Evolutionary conservation across 1,284 basidiomycete genomes (phyloP).

Genomic region (Tylopilus sp.): DNA sequence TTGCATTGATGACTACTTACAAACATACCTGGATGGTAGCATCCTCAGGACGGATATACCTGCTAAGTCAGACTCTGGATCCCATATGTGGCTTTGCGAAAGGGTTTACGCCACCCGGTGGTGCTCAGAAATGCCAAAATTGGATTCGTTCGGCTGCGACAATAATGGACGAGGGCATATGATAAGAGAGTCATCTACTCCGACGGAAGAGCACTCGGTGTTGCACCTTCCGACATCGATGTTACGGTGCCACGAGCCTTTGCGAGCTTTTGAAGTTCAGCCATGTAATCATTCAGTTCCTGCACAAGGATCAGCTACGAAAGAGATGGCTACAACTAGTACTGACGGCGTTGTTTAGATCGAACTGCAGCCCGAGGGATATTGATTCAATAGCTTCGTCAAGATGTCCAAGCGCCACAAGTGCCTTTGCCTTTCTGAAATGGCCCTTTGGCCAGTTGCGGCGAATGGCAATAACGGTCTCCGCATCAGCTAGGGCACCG

Average conservation of each 20-base stretch:
- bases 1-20: neutral
- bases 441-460: conserved; percentile 93
- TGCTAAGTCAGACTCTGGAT: neutral
- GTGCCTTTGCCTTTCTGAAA: conserved; percentile 86
- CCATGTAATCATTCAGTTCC: conserved; percentile 33
- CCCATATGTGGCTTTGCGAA: neutral
- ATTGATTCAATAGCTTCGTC: conserved; percentile 82
- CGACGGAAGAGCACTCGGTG: neutral
- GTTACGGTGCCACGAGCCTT: conserved; percentile 9
- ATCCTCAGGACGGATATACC: too few species aligned
- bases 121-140: neutral
- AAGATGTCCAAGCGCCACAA: conserved; percentile 67
- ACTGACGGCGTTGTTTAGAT: conserved; percentile 73
- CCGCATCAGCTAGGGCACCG: conserved; percentile 85
- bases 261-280: conserved; percentile 28
- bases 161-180: neutral
- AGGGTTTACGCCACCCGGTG: neutral
- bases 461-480: conserved; percentile 81
- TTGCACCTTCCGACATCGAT: conserved; percentile 3
- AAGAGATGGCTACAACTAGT: neutral
- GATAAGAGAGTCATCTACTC: conserved; percentile 12
- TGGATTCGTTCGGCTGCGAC: conserved; percentile 4
- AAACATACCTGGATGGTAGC: neutral
- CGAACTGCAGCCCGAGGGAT: conserved; percentile 81
- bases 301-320: conserved; percentile 14